A percentile compares a stretch with the other conserved stretches of the same genome.
Conservation (phyloP, 176 grass and related monocot genomes). For the Triticum aestivum region DNA sequence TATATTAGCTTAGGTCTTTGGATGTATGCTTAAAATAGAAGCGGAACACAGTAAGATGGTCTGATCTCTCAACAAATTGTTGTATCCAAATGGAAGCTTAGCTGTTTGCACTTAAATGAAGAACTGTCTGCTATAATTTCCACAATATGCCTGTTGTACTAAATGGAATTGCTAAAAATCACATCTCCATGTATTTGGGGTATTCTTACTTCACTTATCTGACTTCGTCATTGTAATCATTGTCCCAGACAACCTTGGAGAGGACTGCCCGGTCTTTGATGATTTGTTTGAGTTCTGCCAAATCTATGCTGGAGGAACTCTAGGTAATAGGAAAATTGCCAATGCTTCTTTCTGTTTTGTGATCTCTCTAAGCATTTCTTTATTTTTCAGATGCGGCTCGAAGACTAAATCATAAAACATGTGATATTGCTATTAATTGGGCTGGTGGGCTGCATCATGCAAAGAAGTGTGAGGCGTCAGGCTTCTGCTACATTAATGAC, state of each 20-base stretch:
- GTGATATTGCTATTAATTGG: slow-evolving; percentile 98
- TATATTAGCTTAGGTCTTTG: slow-evolving; percentile 15
- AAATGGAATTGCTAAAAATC: neutral
- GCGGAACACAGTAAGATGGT: neutral
- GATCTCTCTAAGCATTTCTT: slow-evolving; percentile 32
- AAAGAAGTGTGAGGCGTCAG: slow-evolving; percentile 91
- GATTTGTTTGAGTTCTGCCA: slow-evolving; percentile 99
- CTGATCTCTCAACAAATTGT: neutral
- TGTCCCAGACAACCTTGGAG: slow-evolving; percentile 88
- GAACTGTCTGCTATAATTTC: neutral
- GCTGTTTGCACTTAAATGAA: slow-evolving; percentile 5
- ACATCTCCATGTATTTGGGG: neutral
- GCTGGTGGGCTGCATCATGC: slow-evolving; percentile 95
- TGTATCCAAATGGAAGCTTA: slow-evolving; percentile 17
- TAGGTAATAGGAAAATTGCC: slow-evolving; percentile 60
- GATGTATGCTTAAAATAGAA: slow-evolving; percentile 24
- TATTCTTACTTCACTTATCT: slow-evolving; percentile 19
- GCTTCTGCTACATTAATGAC: slow-evolving; percentile 99
- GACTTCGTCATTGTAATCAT: neutral
- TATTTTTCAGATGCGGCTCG: slow-evolving; percentile 85
- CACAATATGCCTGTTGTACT: neutral
- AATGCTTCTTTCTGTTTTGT: neutral
- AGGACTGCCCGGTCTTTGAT: slow-evolving; percentile 96
- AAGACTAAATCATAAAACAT: slow-evolving; percentile 80
- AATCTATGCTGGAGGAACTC: slow-evolving; percentile 96